phyloP scores from a whole-genome alignment of 1,139 yeast genomes.

The Taphrina communis region DNA sequence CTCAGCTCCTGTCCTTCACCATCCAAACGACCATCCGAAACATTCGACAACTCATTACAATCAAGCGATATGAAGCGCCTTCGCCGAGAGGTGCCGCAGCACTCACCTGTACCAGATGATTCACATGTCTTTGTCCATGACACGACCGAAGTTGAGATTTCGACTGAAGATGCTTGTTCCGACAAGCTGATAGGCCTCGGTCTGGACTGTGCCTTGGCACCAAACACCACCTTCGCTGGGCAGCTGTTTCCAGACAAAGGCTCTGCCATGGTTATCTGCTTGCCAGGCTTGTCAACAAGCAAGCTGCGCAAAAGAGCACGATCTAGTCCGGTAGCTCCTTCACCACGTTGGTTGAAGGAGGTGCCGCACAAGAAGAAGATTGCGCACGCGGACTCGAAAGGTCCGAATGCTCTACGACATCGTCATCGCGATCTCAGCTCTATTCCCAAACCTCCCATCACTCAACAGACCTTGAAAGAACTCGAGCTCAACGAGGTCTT shows the following conservation, averaged over 20 bases:
- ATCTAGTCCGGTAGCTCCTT: not conserved
- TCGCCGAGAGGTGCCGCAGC: constrained; percentile 6
- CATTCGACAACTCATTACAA: constrained; percentile 11
- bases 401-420: not conserved
- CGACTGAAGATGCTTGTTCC: not conserved
- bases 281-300: not conserved
- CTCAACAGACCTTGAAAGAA: constrained; percentile 79
- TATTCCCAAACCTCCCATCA: constrained; percentile 69
- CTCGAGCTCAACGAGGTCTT: constrained; percentile 87
- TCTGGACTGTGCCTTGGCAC: not conserved
- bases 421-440: not conserved
- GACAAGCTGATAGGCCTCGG: constrained; percentile 5
- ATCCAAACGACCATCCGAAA: constrained; percentile 29
- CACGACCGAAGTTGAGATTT: not conserved
- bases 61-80: constrained; percentile 24
- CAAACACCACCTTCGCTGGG: not conserved
- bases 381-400: not conserved
- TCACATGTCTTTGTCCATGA: not conserved
- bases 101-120: not conserved
- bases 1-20: constrained; percentile 35
- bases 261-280: not conserved
- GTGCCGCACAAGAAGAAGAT: not conserved
- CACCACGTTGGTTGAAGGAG: constrained; percentile 4
- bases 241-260: not conserved
- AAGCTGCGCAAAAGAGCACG: constrained; percentile 2